Evolutionary conservation across 2,329 filamentous ascomycete species (phyloP).

Genomic region (Neofusicoccum sp.): DNA sequence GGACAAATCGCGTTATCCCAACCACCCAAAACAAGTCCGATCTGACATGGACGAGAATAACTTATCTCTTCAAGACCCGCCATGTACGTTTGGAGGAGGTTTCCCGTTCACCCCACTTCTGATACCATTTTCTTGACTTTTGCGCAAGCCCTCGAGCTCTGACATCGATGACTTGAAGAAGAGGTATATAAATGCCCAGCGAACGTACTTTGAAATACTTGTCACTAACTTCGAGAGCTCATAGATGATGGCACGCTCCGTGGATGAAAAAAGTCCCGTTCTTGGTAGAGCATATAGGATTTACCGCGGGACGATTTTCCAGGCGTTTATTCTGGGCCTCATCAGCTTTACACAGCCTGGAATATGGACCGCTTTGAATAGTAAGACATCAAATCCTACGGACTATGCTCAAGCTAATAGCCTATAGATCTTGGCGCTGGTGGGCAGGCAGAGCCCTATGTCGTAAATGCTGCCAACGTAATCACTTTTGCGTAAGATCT

Average conservation of each 20-base stretch:
- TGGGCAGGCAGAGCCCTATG: constrained; percentile 10
- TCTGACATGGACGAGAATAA: not conserved
- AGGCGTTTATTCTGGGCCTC: constrained; percentile 50
- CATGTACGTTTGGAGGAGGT: not conserved
- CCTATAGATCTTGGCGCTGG: constrained; percentile 29
- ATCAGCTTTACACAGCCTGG: constrained; percentile 51
- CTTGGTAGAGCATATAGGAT: constrained; percentile 17
- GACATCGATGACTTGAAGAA: not conserved
- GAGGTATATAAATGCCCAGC: not conserved
- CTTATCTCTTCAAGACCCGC: not conserved
- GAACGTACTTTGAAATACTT: not conserved
- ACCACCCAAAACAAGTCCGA: not conserved
- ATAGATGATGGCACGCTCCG: not conserved
- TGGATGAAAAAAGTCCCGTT: not conserved
- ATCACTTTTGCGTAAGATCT: constrained; percentile 41
- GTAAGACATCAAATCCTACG: constrained; percentile 44
- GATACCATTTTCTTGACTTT: constrained; percentile 5
- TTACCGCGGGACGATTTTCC: constrained; percentile 52
- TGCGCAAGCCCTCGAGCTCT: not conserved
- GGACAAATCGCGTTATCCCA: not conserved
- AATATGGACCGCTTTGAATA: constrained; percentile 51
- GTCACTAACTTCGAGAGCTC: too few species aligned
- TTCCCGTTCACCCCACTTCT: not conserved
- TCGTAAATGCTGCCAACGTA: constrained; percentile 19
- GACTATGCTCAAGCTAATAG: not conserved